These are phyloP conservation scores for Capsicum baccatum DNA, from an alignment of 257 asterid species.

Conservation along the genomic window DNA sequence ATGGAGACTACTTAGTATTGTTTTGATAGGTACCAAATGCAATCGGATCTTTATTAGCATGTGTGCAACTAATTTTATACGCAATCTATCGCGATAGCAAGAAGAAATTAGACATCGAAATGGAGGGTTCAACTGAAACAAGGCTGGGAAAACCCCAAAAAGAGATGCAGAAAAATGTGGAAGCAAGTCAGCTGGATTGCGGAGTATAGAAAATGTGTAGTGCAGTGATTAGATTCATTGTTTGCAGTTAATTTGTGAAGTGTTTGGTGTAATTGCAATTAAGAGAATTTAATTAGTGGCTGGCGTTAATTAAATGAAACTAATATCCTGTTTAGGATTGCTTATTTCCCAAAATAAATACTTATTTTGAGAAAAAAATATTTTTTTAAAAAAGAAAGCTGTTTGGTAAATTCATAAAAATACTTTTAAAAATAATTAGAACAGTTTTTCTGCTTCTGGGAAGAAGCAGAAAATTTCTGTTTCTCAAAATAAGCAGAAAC, in stretches of 20 bases:
- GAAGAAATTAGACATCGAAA: slow-evolving; percentile 31
- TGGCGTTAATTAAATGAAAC: neutral
- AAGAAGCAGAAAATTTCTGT: too few species aligned
- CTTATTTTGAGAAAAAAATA: too few species aligned
- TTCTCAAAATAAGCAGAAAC: too few species aligned
- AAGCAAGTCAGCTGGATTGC: neutral
- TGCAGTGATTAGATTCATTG: neutral
- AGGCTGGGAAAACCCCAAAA: slow-evolving; percentile 27
- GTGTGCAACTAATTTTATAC: slow-evolving; percentile 64
- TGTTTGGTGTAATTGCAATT: neutral
- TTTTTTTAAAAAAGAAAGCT: too few species aligned
- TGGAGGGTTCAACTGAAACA: slow-evolving; percentile 45
- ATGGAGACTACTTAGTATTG: neutral
- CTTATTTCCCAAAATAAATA: too few species aligned
- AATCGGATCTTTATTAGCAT: slow-evolving; percentile 67
- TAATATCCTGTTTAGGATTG: too few species aligned
- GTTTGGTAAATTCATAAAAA: too few species aligned
- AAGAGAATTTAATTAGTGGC: neutral
- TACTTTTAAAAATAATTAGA: too few species aligned
- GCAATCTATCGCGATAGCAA: slow-evolving; percentile 59
- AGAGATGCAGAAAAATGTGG: neutral
- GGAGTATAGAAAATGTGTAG: neutral
- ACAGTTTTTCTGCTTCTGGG: too few species aligned
- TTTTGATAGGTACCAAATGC: slow-evolving; percentile 70
- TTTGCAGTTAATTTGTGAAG: neutral